These are phyloP conservation scores for Lippia alba DNA, from an alignment of 305 asterid species.

Conservation along the genomic window DNA sequence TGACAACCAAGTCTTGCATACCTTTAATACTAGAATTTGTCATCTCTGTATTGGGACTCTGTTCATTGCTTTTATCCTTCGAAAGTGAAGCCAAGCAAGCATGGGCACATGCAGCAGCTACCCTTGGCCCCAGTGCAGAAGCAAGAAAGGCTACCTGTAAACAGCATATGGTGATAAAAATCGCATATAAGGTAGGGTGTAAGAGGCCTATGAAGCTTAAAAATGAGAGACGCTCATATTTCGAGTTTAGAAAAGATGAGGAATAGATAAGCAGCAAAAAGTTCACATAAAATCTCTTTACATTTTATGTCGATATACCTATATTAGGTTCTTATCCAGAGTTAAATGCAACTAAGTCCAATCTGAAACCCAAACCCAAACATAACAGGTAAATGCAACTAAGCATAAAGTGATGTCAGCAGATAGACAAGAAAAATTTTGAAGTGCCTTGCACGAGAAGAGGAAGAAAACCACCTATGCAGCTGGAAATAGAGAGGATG, in stretches of 20 bases:
- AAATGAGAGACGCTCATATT: too few relatives aligned
- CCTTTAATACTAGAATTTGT: constrained; percentile 53
- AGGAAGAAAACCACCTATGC: constrained; percentile 16
- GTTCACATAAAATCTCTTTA: too few relatives aligned
- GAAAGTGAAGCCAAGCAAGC: constrained; percentile 81
- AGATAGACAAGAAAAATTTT: constrained; percentile 13
- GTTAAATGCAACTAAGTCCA: too few relatives aligned
- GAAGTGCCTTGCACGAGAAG: constrained; percentile 11
- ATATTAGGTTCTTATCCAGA: too few relatives aligned
- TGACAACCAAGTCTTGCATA: constrained; percentile 28
- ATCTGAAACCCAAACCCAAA: too few relatives aligned
- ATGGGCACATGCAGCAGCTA: constrained; percentile 99
- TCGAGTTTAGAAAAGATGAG: too few relatives aligned
- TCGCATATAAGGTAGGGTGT: constrained; percentile 19
- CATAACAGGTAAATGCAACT: too few relatives aligned
- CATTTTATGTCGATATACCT: too few relatives aligned
- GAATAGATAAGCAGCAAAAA: too few relatives aligned
- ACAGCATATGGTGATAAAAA: constrained; percentile 29
- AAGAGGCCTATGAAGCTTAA: too few relatives aligned
- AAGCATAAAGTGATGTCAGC: not conserved
- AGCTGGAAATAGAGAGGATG: constrained; percentile 6
- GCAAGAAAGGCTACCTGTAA: constrained; percentile 93
- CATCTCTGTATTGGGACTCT: constrained; percentile 51
- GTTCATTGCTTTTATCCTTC: constrained; percentile 62
- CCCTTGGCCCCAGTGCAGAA: constrained; percentile 96